These are phyloP conservation scores for Candida morakotiae DNA, from an alignment of 805 yeast species.

Conservation along the genomic window DNA sequence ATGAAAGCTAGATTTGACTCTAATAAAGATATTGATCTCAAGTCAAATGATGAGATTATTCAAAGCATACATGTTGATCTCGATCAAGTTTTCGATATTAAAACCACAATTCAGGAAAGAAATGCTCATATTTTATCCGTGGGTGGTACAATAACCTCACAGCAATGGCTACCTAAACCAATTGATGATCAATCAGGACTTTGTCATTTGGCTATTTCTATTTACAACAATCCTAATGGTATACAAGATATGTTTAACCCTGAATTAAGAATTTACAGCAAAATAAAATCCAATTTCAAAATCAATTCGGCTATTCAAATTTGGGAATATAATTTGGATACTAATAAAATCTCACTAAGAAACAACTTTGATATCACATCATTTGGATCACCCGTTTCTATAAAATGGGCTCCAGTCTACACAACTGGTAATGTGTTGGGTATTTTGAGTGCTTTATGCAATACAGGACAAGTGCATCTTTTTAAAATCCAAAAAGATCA, in stretches of 20 bases:
- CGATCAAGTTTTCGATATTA: slow-evolving; percentile 1
- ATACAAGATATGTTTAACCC: slow-evolving; percentile 19
- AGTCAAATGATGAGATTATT: not conserved
- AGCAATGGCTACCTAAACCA: slow-evolving; percentile 46
- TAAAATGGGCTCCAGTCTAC: slow-evolving; percentile 37
- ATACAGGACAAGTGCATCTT: slow-evolving; percentile 55
- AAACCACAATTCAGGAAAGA: not conserved
- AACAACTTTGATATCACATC: slow-evolving; percentile 26
- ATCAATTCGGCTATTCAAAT: slow-evolving; percentile 42
- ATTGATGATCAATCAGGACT: slow-evolving; percentile 8
- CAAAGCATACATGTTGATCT: slow-evolving; percentile 1
- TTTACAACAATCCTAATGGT: slow-evolving; percentile 32
- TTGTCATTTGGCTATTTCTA: slow-evolving; percentile 49
- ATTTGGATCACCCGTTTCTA: slow-evolving; percentile 43
- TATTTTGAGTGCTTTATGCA: slow-evolving; percentile 48
- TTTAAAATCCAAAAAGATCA: slow-evolving; percentile 32
- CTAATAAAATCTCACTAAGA: slow-evolving; percentile 21
- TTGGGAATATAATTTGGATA: slow-evolving; percentile 32
- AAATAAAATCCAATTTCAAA: slow-evolving; percentile 3
- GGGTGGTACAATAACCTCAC: slow-evolving; percentile 50
- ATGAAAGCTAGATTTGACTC: slow-evolving; percentile 6
- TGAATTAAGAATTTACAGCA: slow-evolving; percentile 28
- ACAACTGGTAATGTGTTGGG: slow-evolving; percentile 29
- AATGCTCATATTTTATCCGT: slow-evolving; percentile 28
- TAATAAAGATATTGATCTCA: not conserved